These are phyloP conservation scores for Backusella mclennaniae DNA, from an alignment of 192 early-diverging fungal genomes.

Conservation along the genomic window DNA sequence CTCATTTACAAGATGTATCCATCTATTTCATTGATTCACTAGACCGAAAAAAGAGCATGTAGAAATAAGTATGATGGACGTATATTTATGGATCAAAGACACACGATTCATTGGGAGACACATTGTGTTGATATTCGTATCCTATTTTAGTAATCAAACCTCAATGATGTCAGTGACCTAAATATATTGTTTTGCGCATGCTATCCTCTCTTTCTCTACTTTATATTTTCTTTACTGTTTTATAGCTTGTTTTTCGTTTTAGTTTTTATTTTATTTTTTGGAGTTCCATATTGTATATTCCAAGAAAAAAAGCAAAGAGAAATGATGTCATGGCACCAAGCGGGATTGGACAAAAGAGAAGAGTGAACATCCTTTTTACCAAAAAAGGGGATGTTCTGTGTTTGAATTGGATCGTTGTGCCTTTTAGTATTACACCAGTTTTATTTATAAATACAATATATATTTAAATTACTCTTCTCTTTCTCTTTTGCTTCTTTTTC, in stretches of 20 bases:
- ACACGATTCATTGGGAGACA: not conserved
- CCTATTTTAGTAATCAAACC: not conserved
- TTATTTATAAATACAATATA: not conserved
- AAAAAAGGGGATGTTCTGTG: not conserved
- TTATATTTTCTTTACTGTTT: not conserved
- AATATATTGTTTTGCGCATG: not conserved
- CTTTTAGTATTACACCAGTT: not conserved
- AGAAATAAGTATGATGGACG: not conserved
- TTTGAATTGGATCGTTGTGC: not conserved
- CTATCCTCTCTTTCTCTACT: not conserved
- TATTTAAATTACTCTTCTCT: not conserved
- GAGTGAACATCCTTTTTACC: constrained; percentile 3
- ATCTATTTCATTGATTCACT: not conserved
- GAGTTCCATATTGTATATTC: not conserved
- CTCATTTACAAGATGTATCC: not conserved
- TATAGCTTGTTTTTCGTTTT: not conserved
- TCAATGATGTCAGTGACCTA: not conserved
- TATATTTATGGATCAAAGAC: not conserved
- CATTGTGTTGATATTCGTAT: not conserved
- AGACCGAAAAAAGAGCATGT: not conserved
- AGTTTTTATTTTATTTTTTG: not conserved
- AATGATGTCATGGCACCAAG: not conserved
- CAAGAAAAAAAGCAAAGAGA: not conserved
- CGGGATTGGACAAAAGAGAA: not conserved
- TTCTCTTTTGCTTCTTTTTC: not conserved